These are phyloP conservation scores for Colletotrichum tabaci DNA, from an alignment of 2,329 filamentous ascomycete species.

Conservation along the genomic window DNA sequence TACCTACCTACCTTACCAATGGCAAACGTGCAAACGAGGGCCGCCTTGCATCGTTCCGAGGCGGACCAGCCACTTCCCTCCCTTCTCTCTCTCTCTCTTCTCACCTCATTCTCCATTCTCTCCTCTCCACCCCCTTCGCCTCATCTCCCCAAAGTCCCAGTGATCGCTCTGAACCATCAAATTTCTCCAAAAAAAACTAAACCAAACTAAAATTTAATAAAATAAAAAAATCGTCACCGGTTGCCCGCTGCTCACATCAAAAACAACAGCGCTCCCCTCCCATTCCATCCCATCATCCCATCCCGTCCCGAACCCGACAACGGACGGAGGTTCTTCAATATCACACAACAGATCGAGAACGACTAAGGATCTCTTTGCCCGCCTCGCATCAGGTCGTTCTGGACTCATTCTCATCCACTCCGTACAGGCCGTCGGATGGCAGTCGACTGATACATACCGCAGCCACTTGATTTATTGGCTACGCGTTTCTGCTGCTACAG, in stretches of 20 bases:
- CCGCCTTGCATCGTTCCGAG: background rate
- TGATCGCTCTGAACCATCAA: slow-evolving; percentile 13
- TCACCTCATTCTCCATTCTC: background rate
- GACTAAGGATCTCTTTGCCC: background rate
- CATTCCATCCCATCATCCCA: background rate
- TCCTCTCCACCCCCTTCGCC: slow-evolving; percentile 3
- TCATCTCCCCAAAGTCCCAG: background rate
- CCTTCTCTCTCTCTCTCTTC: background rate
- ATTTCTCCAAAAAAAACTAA: slow-evolving; percentile 21
- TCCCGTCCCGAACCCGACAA: background rate
- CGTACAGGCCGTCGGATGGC: background rate
- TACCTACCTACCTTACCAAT: background rate
- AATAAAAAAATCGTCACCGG: slow-evolving; percentile 11
- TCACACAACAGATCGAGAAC: background rate
- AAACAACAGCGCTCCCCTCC: background rate
- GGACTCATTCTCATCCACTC: background rate
- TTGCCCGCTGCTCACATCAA: background rate
- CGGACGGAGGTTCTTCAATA: background rate
- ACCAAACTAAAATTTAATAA: no score
- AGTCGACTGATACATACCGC: slow-evolving; percentile 23
- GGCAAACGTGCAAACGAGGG: background rate
- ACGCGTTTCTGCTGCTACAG: background rate
- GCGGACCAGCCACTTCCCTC: background rate
- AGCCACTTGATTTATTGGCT: background rate
- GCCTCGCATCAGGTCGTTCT: background rate